phyloP scores from a whole-genome alignment of 2,329 filamentous ascomycete species.

The Aspergillus viridinutans region DNA sequence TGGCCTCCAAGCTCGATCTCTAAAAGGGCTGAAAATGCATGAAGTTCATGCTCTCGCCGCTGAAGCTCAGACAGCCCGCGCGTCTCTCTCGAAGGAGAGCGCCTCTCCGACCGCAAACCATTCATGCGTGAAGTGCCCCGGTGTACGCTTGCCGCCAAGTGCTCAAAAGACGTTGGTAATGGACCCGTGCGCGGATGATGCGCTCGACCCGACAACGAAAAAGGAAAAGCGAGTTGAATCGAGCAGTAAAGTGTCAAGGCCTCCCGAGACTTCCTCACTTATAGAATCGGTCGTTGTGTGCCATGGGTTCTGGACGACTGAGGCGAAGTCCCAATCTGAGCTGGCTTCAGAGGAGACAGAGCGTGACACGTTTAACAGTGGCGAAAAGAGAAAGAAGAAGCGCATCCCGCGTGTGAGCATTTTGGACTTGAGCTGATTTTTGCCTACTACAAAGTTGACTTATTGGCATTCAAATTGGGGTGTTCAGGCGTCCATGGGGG shows the following conservation, averaged over 20 bases:
- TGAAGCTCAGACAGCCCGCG: background rate
- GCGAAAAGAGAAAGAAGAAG: conserved; percentile 22
- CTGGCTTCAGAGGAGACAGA: conserved; percentile 4
- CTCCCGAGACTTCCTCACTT: conserved; percentile 1
- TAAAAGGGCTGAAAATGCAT: conserved; percentile 8
- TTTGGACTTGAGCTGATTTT: conserved; percentile 24
- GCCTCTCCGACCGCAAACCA: background rate
- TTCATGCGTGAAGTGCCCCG: background rate
- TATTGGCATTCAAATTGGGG: background rate
- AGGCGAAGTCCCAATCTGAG: conserved; percentile 3
- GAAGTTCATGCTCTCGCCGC: background rate
- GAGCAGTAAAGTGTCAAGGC: background rate
- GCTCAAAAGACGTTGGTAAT: background rate
- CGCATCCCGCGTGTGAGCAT: conserved; percentile 32
- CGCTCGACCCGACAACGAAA: background rate
- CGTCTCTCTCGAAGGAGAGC: background rate
- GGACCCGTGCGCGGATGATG: background rate
- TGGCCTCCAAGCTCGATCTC: background rate
- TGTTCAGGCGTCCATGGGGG: background rate
- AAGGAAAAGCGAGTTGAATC: background rate
- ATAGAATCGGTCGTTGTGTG: conserved; percentile 10
- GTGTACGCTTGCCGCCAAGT: background rate
- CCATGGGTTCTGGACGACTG: conserved; percentile 10
- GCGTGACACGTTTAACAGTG: background rate
- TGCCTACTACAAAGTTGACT: background rate